Conservation (phyloP, 352 stramenopile species). For the Globisporangium cystogenes region DNA sequence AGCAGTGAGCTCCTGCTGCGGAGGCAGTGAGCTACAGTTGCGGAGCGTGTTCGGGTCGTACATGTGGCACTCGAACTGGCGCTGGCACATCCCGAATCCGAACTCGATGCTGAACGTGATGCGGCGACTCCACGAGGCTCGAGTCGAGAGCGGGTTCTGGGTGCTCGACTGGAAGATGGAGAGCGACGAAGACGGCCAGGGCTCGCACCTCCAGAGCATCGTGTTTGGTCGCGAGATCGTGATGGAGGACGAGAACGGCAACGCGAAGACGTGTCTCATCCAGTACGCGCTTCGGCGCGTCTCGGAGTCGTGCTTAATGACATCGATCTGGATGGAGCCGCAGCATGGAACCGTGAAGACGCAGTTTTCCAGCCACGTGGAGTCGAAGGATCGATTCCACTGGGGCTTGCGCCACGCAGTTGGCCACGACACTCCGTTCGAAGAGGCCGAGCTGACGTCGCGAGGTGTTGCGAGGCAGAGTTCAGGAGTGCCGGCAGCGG, state of each 20-base stretch:
- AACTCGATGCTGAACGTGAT: slow-evolving; percentile 54
- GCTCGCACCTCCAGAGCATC: slow-evolving; percentile 52
- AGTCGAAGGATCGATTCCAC: slow-evolving; percentile 56
- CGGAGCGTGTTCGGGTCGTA: slow-evolving; percentile 80
- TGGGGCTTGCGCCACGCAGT: slow-evolving; percentile 65
- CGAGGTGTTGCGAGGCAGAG: slow-evolving; percentile 3
- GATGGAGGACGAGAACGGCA: slow-evolving; percentile 77
- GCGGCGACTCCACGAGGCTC: slow-evolving; percentile 61
- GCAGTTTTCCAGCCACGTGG: slow-evolving; percentile 33
- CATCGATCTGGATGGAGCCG: slow-evolving; percentile 88
- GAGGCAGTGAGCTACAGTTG: slow-evolving; percentile 68
- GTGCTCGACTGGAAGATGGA: slow-evolving; percentile 78
- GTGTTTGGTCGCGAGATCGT: slow-evolving; percentile 78
- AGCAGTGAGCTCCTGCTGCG: slow-evolving; percentile 58
- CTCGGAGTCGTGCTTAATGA: slow-evolving; percentile 75
- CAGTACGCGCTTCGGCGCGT: slow-evolving; percentile 77
- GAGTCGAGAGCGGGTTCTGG: slow-evolving; percentile 75
- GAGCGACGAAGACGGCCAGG: slow-evolving; percentile 47
- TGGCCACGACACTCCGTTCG: slow-evolving; percentile 54
- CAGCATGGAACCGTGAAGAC: slow-evolving; percentile 70
- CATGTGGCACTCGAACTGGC: slow-evolving; percentile 86
- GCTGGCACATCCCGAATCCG: slow-evolving; percentile 67
- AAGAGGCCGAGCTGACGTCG: slow-evolving; percentile 18
- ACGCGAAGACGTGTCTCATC: slow-evolving; percentile 63
- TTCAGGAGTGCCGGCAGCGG: slow-evolving; percentile 4